Evolutionary conservation across 2,329 filamentous ascomycete species (phyloP).

Genomic region (Fusarium sp.): DNA sequence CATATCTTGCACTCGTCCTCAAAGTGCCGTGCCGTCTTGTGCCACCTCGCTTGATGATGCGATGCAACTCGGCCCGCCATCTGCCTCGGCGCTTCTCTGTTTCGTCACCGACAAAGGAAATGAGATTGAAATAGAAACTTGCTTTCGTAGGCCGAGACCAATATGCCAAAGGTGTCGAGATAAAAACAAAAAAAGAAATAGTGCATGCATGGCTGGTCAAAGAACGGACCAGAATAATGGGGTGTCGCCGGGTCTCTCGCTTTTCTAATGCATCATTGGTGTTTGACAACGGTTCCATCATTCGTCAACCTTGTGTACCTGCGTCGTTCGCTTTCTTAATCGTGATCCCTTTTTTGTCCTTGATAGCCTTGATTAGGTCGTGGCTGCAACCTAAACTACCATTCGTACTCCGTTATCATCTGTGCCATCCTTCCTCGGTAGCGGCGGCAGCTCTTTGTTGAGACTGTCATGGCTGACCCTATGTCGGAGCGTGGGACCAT

Average conservation of each 20-base stretch:
- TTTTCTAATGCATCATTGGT: slow-evolving; percentile 47
- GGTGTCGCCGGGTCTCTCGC: slow-evolving; percentile 43
- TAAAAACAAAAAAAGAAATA: slow-evolving; percentile 35
- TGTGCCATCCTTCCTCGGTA: slow-evolving; percentile 56
- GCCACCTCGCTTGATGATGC: background rate
- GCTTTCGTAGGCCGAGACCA: slow-evolving; percentile 37
- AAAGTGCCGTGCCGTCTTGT: background rate
- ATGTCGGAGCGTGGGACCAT: slow-evolving; percentile 47
- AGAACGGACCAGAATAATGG: slow-evolving; percentile 34
- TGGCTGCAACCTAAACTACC: slow-evolving; percentile 48
- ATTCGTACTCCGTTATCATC: slow-evolving; percentile 47
- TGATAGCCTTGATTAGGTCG: slow-evolving; percentile 36
- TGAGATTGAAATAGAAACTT: slow-evolving; percentile 35
- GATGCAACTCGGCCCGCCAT: background rate
- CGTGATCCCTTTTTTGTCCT: slow-evolving; percentile 38
- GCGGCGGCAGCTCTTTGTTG: slow-evolving; percentile 69
- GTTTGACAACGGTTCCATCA: slow-evolving; percentile 42
- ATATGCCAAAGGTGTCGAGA: slow-evolving; percentile 32
- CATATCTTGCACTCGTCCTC: slow-evolving; percentile 43
- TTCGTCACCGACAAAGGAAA: slow-evolving; percentile 38
- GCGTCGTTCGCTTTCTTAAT: slow-evolving; percentile 42
- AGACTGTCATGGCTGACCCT: slow-evolving; percentile 66
- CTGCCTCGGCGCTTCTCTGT: slow-evolving; percentile 23
- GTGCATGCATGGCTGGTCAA: slow-evolving; percentile 35
- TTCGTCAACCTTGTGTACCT: slow-evolving; percentile 42